Conservation (phyloP, 164 flowering plant genomes). For the Stephania yunnanensis region DNA sequence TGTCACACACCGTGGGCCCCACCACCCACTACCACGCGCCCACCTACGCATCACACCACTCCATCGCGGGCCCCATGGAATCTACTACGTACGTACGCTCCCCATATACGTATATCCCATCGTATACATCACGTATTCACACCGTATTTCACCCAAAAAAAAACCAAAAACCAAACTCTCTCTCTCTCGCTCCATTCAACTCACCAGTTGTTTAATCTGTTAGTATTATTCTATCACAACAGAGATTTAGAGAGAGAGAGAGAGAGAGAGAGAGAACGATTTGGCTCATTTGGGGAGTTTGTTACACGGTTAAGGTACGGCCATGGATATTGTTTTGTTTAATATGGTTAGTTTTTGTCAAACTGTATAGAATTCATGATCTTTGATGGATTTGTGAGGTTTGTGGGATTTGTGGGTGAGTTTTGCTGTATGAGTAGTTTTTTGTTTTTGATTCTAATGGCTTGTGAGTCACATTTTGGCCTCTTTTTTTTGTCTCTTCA, state of each 20-base stretch:
- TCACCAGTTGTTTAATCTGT: no score
- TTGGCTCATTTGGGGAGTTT: neutral
- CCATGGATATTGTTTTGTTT: neutral
- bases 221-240: no score
- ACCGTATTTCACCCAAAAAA: neutral
- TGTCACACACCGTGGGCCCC: neutral
- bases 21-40: neutral
- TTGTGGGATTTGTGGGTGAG: neutral
- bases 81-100: neutral
- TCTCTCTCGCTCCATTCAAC: no score
- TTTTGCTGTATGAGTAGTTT: neutral
- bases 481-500: slow-evolving; percentile 15
- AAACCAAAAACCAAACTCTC: neutral
- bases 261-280: neutral
- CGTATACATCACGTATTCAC: neutral
- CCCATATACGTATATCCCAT: neutral
- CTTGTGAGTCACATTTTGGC: neutral
- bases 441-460: neutral
- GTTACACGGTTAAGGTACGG: neutral
- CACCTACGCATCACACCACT: no score
- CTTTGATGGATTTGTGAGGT: no score
- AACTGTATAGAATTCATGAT: neutral
- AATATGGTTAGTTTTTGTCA: neutral
- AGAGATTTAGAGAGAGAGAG: neutral
- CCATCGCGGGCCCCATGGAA: slow-evolving; percentile 5